Percentiles rank a stretch among this genome's conserved stretches.
phyloP scores from a whole-genome alignment of 768 basidiomycete genomes.

The Lactarius vividus region DNA sequence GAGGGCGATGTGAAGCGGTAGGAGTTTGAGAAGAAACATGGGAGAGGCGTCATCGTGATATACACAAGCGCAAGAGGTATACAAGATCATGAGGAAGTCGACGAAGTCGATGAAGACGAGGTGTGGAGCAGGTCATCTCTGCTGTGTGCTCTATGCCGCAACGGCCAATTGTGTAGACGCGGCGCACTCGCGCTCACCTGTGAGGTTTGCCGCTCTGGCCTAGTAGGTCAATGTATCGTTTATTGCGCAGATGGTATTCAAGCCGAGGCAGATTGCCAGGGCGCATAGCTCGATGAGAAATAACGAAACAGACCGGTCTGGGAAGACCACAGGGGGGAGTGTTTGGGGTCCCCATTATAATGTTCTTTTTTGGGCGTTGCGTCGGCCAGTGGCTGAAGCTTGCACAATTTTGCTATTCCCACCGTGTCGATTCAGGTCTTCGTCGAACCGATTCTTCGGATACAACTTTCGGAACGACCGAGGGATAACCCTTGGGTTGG shows the following conservation, averaged over 20 bases:
- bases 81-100: constrained; percentile 3
- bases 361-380: too few relatives aligned
- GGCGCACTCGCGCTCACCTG: neutral
- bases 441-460: neutral
- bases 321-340: too few relatives aligned
- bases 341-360: too few relatives aligned
- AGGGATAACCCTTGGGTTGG: too few relatives aligned
- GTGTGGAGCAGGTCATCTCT: neutral
- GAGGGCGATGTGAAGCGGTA: neutral
- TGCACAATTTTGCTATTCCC: too few relatives aligned
- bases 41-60: neutral
- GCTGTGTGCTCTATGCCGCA: neutral
- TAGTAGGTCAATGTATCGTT: neutral
- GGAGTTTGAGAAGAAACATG: neutral
- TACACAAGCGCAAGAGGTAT: neutral
- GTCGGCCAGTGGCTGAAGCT: too few relatives aligned
- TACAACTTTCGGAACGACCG: too few relatives aligned
- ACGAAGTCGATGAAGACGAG: neutral
- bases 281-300: too few relatives aligned
- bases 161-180: too few relatives aligned
- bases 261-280: too few relatives aligned
- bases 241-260: neutral
- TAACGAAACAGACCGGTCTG: too few relatives aligned
- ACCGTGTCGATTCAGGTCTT: neutral
- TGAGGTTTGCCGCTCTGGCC: neutral